Conservation (phyloP, 352 stramenopile species). For the Pythium monospermum region DNA sequence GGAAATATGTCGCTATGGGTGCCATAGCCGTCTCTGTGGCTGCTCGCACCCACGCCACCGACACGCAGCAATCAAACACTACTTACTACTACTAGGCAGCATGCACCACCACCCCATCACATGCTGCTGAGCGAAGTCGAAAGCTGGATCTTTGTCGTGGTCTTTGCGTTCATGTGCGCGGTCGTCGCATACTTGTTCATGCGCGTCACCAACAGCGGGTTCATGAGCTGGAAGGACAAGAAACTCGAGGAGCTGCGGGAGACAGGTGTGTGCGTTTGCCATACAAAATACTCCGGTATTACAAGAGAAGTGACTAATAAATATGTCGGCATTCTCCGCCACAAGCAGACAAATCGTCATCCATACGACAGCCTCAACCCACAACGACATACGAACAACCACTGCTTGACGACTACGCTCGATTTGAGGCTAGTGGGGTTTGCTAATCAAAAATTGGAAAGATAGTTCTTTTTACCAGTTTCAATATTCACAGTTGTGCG, state of each 20-base stretch:
- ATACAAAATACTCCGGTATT: neutral
- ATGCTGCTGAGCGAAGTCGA: constrained; percentile 14
- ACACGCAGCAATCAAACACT: too few species aligned
- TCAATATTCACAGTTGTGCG: constrained; percentile 3
- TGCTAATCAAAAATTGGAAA: too few species aligned
- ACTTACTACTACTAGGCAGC: too few species aligned
- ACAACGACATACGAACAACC: constrained; percentile 8
- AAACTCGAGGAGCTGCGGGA: neutral
- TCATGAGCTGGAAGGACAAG: constrained; percentile 7
- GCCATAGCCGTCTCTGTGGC: neutral
- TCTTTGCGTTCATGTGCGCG: constrained; percentile 13
- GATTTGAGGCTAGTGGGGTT: constrained; percentile 8
- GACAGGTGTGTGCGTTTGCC: neutral
- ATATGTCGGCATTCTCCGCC: too few species aligned
- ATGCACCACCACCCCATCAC: constrained; percentile 3
- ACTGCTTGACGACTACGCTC: constrained; percentile 13
- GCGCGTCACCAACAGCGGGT: constrained; percentile 11
- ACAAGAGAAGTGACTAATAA: too few species aligned
- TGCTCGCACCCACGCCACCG: neutral
- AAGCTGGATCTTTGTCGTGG: constrained; percentile 17
- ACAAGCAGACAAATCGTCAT: neutral
- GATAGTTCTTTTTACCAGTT: constrained; percentile 17
- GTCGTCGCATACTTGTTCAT: constrained; percentile 19
- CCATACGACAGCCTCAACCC: neutral
- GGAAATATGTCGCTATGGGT: constrained; percentile 2